phyloP scores from a whole-genome alignment of 1,284 basidiomycete genomes.

The Porodaedalea pini region DNA sequence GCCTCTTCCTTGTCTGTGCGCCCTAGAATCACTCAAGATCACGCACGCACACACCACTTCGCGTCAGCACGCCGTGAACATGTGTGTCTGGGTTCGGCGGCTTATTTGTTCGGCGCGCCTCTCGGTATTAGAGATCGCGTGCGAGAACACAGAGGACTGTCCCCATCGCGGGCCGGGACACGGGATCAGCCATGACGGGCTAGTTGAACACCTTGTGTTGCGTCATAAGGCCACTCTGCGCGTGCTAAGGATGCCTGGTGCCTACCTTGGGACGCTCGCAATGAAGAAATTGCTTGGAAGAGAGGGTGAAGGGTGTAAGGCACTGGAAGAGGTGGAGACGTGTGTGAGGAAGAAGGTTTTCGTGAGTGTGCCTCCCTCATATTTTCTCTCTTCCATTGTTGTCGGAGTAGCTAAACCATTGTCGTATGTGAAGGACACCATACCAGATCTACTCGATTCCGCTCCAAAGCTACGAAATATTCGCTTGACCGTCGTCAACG shows the following conservation, averaged over 20 bases:
- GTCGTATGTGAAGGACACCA: background rate
- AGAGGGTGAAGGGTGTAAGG: background rate
- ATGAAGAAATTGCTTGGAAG: background rate
- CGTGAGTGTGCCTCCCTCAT: background rate
- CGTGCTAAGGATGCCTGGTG: background rate
- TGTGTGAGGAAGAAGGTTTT: background rate
- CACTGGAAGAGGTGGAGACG: conserved; percentile 3
- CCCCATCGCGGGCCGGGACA: background rate
- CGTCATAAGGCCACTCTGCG: conserved; percentile 4
- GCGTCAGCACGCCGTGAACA: conserved; percentile 1
- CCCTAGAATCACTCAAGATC: conserved; percentile 3
- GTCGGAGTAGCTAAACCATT: too few species aligned
- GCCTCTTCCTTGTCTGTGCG: background rate
- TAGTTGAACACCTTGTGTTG: conserved; percentile 3
- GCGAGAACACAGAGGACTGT: background rate
- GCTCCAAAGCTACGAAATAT: background rate
- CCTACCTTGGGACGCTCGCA: background rate
- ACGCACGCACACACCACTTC: conserved; percentile 1
- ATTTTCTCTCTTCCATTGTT: background rate
- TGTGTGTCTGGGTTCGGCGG: conserved; percentile 12
- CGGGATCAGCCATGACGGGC: conserved; percentile 11
- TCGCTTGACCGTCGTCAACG: background rate
- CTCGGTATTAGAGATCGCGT: conserved; percentile 6
- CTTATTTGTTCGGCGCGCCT: background rate
- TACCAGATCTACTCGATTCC: background rate